Percentiles rank a stretch among this genome's conserved stretches.
These are phyloP conservation scores for Dioscorea cayenensis DNA, from an alignment of 116 monocot species.

Conservation along the genomic window DNA sequence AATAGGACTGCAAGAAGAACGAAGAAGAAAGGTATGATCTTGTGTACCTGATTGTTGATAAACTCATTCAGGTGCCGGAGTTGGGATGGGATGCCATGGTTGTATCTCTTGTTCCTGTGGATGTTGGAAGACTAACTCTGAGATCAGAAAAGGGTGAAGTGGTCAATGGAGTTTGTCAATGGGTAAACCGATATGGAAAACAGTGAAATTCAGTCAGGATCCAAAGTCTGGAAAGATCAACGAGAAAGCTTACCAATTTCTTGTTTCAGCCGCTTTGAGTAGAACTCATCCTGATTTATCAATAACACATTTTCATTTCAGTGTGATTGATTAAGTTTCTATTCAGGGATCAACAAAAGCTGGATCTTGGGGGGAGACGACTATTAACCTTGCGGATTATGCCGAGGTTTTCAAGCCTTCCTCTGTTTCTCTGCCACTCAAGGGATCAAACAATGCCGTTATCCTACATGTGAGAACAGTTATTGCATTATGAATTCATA, in stretches of 20 bases:
- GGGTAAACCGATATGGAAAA: constrained; percentile 65
- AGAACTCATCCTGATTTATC: not conserved
- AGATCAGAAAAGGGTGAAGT: constrained; percentile 63
- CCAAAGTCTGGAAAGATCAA: constrained; percentile 65
- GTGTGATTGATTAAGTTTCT: constrained; percentile 6
- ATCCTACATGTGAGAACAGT: constrained; percentile 63
- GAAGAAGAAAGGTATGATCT: not conserved
- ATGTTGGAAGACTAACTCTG: constrained; percentile 51
- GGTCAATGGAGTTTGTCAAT: constrained; percentile 47
- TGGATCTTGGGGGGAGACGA: constrained; percentile 60
- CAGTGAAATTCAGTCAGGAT: constrained; percentile 51
- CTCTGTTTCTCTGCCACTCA: constrained; percentile 63
- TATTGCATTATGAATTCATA: constrained; percentile 6
- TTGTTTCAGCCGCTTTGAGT: constrained; percentile 48
- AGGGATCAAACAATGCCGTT: constrained; percentile 40
- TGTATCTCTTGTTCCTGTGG: constrained; percentile 59
- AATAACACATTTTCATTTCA: not conserved
- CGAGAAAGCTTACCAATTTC: constrained; percentile 69
- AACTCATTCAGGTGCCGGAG: constrained; percentile 37
- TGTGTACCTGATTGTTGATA: not conserved
- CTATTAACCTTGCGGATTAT: constrained; percentile 63
- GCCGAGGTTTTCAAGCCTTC: constrained; percentile 58
- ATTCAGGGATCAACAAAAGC: constrained; percentile 64
- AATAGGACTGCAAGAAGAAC: not conserved
- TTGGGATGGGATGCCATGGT: constrained; percentile 63